phyloP scores from a whole-genome alignment of 2,329 filamentous ascomycete genomes.

The Alternaria ventricosa region DNA sequence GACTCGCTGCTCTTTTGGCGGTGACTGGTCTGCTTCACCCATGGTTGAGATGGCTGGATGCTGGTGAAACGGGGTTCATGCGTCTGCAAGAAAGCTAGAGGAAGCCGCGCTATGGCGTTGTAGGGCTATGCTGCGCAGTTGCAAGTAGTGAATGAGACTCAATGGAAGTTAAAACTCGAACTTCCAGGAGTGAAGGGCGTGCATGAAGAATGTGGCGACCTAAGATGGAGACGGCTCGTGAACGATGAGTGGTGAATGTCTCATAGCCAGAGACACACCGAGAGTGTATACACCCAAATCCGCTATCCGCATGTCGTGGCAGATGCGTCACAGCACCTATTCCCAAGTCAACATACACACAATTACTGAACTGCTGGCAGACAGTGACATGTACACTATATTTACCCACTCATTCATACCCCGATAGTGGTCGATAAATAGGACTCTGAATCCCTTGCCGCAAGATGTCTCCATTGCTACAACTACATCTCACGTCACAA shows the following conservation, averaged over 20 bases:
- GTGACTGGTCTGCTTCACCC: not conserved
- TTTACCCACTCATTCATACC: not conserved
- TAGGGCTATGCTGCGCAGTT: not conserved
- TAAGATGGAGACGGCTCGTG: accelerated
- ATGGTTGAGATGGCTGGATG: not conserved
- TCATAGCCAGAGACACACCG: too few relatives aligned
- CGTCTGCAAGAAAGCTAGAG: accelerated
- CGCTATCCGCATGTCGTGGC: not conserved
- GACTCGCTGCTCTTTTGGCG: not conserved
- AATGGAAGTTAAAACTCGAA: not conserved
- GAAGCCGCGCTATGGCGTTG: not conserved
- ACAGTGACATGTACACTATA: not conserved
- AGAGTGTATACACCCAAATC: too few relatives aligned
- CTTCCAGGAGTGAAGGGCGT: not conserved
- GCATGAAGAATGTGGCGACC: not conserved
- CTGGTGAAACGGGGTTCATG: not conserved
- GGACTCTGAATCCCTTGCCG: accelerated
- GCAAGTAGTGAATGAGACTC: not conserved
- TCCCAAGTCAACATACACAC: not conserved
- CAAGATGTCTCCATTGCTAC: accelerated
- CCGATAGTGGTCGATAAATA: not conserved
- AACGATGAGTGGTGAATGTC: not conserved
- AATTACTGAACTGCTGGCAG: not conserved
- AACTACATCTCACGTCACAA: not conserved
- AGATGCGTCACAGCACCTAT: not conserved